A percentile compares a stretch with the other conserved stretches of the same genome.
phyloP scores from a whole-genome alignment of 768 basidiomycete genomes.

The Pluteus cervinus region DNA sequence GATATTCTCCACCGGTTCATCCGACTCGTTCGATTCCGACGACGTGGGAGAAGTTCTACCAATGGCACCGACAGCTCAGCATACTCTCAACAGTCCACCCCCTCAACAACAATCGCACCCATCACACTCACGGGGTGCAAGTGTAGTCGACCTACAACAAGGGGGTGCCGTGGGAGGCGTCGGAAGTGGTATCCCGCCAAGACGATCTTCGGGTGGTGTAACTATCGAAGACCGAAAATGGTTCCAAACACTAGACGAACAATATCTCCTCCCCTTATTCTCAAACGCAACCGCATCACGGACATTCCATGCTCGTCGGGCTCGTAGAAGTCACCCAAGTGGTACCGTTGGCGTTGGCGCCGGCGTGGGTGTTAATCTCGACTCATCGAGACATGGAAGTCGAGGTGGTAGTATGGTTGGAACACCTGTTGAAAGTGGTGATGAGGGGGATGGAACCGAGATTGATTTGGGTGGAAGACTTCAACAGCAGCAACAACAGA shows the following conservation, averaged over 20 bases:
- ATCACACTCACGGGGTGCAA: too few species aligned
- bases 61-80: conserved; percentile 49
- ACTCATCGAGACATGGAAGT: too few species aligned
- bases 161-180: too few species aligned
- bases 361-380: conserved; percentile 14
- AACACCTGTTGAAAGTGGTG: conserved; percentile 35
- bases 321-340: conserved; percentile 40
- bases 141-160: too few species aligned
- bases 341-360: conserved; percentile 24
- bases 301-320: conserved; percentile 76
- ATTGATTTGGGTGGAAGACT: conserved; percentile 37
- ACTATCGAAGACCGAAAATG: conserved; percentile 83
- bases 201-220: too few species aligned
- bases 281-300: conserved; percentile 87
- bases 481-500: conserved; percentile 5
- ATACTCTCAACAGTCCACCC: conserved; percentile 8
- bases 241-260: conserved; percentile 94
- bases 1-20: conserved; percentile 47
- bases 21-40: conserved; percentile 68
- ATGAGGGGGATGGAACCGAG: conserved; percentile 35
- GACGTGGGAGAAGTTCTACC: conserved; percentile 79
- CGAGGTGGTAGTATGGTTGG: conserved; percentile 21
- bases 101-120: too few species aligned
- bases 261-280: conserved; percentile 89
- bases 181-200: too few species aligned